These are phyloP conservation scores for Obba rivulosa DNA, from an alignment of 768 basidiomycete species.

Conservation along the genomic window DNA sequence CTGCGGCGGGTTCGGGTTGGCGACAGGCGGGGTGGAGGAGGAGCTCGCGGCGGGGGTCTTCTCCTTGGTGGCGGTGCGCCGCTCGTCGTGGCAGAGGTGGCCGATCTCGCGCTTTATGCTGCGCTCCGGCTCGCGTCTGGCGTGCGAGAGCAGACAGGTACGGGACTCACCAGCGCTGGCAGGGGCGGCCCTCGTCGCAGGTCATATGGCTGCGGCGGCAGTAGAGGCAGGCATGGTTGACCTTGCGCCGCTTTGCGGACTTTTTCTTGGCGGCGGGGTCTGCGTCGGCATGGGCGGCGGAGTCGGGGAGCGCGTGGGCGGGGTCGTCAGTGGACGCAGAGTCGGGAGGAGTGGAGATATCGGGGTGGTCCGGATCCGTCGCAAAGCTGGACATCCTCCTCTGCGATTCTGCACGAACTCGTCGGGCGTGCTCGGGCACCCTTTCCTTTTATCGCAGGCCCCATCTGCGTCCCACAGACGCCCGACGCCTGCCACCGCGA, in stretches of 20 bases:
- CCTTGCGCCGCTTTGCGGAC: conserved; percentile 67
- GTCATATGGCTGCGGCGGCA: conserved; percentile 92
- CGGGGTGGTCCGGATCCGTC: conserved; percentile 26
- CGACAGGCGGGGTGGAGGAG: conserved; percentile 29
- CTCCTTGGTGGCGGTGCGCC: conserved; percentile 46
- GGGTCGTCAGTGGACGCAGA: conserved; percentile 13
- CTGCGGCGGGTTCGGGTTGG: conserved; percentile 18
- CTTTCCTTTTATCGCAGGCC: not conserved
- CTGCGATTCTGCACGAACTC: not conserved
- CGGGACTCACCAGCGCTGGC: conserved; percentile 82
- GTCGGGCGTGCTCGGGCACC: conserved; percentile 19
- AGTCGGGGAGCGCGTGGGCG: conserved; percentile 12
- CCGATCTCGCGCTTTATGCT: conserved; percentile 97
- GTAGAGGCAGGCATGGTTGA: conserved; percentile 91
- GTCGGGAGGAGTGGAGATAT: conserved; percentile 16
- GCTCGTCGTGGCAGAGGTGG: conserved; percentile 89
- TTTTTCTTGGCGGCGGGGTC: conserved; percentile 35
- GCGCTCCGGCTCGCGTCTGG: not conserved
- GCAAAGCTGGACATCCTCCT: conserved; percentile 17
- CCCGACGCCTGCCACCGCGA: too few species aligned
- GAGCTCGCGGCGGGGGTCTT: conserved; percentile 22
- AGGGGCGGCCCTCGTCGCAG: conserved; percentile 85
- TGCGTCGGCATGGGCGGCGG: conserved; percentile 18
- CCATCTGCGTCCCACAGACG: too few species aligned
- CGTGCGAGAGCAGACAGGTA: conserved; percentile 9